Evolutionary conservation across 345 rosid species (phyloP), one percentile per base, ranked within the genome.

Genomic region (Kandelia obovata): DNA sequence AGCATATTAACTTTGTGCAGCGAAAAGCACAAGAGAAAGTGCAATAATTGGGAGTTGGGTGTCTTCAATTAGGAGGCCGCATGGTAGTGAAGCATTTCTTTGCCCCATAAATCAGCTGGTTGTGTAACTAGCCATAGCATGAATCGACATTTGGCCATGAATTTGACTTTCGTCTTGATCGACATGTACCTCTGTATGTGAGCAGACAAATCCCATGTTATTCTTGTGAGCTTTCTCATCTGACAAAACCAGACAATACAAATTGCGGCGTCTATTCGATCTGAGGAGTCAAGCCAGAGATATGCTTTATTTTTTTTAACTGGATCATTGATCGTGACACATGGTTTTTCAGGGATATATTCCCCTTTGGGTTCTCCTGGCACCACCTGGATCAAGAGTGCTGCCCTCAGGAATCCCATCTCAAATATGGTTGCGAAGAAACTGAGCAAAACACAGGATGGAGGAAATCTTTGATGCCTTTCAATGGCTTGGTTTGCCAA

Each of bases 331-430:
- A 20, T 34, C 21, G 19, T 43, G 53, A 62, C 25, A 64, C 7
- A 58, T 0, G 9, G 37, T 34, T 20, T 49, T 21, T 71, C 64
- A 88, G 98, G 98, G 92, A 19, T 88, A 87, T 75, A 87, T 75
- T 88, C 96, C 0, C 98, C 95, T 0, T 69, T 90, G 71, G 96
- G 96, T 39, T 88, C 96, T 56, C 96, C 91, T 0, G 95, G 92
- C 62, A 80, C 90, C 15, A 64, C 81, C n/a, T 80, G 84, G 86
- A 75, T 87, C 53, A 87, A 75, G 77, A 82, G 85, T 47, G 86
- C 87, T 28, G 89, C 85, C 34, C 85, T 90, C 34, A 83, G 79
- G 82, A 77, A 85, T 68, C 89, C 86, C 0, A 66, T 80, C 31
- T 68, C 84, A 2, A 75, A 25, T 5, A 35, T 6, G 64, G 89